Percentiles rank a stretch among this genome's conserved stretches.
Conservation (phyloP, 129 eudicot genomes). For the Artemisia tridentata region DNA sequence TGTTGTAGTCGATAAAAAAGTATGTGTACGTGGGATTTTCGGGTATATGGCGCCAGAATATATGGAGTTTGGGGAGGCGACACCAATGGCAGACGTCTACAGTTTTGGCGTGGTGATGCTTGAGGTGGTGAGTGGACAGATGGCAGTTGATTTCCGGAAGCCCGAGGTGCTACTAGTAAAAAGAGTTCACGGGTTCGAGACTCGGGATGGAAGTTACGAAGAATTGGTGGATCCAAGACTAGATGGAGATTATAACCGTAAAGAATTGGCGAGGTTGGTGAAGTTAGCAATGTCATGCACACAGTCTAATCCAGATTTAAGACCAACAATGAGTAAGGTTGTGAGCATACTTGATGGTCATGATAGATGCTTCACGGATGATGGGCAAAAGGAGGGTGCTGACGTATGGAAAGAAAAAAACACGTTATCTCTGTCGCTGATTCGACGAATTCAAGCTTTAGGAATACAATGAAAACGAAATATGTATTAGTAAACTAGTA, state of each 20-base stretch:
- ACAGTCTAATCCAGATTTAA: constrained; percentile 52
- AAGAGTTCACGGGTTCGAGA: constrained; percentile 50
- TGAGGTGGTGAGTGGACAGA: constrained; percentile 75
- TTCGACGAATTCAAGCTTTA: constrained; percentile 73
- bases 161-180: constrained; percentile 59
- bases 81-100: constrained; percentile 78
- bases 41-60: constrained; percentile 93
- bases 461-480: constrained; percentile 58
- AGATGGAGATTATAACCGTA: constrained; percentile 55
- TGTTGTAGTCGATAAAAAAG: constrained; percentile 38
- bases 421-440: constrained; percentile 43
- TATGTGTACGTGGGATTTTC: constrained; percentile 72
- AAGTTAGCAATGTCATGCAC: constrained; percentile 85
- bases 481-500: neutral
- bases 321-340: constrained; percentile 76
- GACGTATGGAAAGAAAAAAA: constrained; percentile 75
- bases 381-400: constrained; percentile 39
- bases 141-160: constrained; percentile 75
- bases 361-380: constrained; percentile 47
- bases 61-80: constrained; percentile 73
- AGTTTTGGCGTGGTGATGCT: constrained; percentile 89
- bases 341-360: constrained; percentile 79
- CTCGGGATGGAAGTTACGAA: constrained; percentile 36
- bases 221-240: constrained; percentile 65
- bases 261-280: constrained; percentile 59